phyloP scores from a whole-genome alignment of 768 basidiomycete species.

The Brasilioporus rufonigricans region DNA sequence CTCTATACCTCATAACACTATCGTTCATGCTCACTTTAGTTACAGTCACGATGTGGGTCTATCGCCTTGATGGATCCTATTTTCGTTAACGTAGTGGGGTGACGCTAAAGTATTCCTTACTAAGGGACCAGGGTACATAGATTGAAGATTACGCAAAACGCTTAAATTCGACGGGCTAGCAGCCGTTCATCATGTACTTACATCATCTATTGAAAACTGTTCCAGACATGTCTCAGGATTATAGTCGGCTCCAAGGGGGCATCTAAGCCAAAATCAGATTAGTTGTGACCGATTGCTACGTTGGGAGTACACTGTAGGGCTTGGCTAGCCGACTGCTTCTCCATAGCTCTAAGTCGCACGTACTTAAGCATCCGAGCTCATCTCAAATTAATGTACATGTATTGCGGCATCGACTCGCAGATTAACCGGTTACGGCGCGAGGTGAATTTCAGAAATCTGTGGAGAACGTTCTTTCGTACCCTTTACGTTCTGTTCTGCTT shows the following conservation, averaged over 20 bases:
- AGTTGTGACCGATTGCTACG: neutral
- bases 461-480: neutral
- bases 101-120: neutral
- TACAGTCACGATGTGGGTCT: neutral
- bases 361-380: neutral
- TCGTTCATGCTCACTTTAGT: neutral
- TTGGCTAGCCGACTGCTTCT: neutral
- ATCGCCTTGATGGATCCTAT: neutral
- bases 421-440: neutral
- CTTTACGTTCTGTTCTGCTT: constrained; percentile 1
- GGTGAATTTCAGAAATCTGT: neutral
- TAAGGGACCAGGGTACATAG: neutral
- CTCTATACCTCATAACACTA: neutral
- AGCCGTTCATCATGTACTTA: neutral
- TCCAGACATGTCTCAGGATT: neutral
- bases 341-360: neutral
- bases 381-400: neutral
- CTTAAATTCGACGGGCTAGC: neutral
- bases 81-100: neutral
- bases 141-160: neutral
- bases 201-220: neutral
- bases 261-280: neutral
- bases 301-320: neutral
- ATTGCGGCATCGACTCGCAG: no score
- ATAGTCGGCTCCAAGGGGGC: neutral